These are phyloP conservation scores for Xylaria sp. DNA, from an alignment of 2,329 filamentous ascomycete species.

Conservation along the genomic window DNA sequence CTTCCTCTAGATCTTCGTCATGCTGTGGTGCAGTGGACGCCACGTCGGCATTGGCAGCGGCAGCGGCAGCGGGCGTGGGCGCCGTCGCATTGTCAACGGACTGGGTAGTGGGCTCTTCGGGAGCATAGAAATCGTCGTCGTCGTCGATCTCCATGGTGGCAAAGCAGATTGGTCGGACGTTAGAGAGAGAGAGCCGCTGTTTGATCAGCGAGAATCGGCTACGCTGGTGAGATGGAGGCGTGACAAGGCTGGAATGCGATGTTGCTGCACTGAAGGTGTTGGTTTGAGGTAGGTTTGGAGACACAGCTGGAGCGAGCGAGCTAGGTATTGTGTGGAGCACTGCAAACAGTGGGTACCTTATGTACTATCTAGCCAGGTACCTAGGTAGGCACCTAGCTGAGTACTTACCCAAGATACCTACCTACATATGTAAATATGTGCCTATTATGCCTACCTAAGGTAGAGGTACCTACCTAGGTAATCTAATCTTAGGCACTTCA, in stretches of 20 bases:
- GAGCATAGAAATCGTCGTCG: conserved; percentile 73
- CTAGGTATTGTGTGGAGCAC: no score
- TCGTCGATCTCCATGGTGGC: conserved; percentile 72
- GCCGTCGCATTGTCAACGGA: conserved; percentile 18
- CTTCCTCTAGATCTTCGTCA: conserved; percentile 69
- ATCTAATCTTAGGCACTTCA: no score
- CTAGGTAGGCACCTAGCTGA: no score
- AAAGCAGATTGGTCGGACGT: not conserved
- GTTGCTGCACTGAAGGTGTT: no score
- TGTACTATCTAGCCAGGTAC: not conserved
- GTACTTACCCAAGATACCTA: no score
- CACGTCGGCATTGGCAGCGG: conserved; percentile 19
- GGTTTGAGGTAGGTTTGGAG: no score
- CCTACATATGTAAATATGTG: no score
- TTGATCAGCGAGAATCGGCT: not conserved
- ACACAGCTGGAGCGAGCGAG: not conserved
- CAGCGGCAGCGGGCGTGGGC: conserved; percentile 9
- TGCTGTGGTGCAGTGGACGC: conserved; percentile 45
- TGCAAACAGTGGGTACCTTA: no score
- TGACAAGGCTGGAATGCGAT: not conserved
- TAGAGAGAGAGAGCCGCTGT: not conserved
- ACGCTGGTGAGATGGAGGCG: not conserved
- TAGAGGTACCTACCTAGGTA: not conserved
- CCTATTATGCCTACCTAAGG: no score
- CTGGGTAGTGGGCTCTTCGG: conserved; percentile 61